Evolutionary conservation across 2,329 filamentous ascomycete genomes (phyloP), one percentile per base, ranked within the genome.

Genomic region (Beauveria asiatica): DNA sequence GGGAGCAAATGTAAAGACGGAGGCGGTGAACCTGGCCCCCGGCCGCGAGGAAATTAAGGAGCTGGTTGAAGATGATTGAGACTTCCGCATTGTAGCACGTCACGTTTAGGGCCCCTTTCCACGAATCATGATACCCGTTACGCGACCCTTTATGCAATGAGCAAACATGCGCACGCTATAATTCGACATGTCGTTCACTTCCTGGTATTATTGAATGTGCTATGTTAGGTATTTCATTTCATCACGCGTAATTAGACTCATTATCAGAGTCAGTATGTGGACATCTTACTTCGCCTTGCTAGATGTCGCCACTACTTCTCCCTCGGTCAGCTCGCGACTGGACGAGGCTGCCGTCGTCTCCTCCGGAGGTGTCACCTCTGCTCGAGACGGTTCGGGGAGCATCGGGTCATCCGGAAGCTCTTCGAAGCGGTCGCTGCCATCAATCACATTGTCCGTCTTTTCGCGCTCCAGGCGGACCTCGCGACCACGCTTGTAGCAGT

Each of bases 401-500:
- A 71, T 66, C 44, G 74, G 76, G 61, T 81, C 78, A 58, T 81
- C 79, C 0, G 78, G 75, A 7, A 81, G 72, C 66, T 82, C 79
- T 65, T 82, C 78, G 48, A 81, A 72, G 25, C 78, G 73, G 30
- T 71, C 66, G 60, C 69, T 68, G 13, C 71, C 76, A 27, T 76
- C 74, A 41, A 77, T 65, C 16, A 67, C 66, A 10, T 61, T 67
- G 11, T 70, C 72, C 1, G 72, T 65, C 57, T 75, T 75, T 68
- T 84, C 81, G 55, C 72, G 83, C 69, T 88, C 87, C 13, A 97
- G 82, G 55, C 94, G 84, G 7, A 86, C 86, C 76, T 99, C 93
- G 49, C 85, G 85, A 44, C 94, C 94, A 58, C 94, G 89, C 78
- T 97, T 97, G 75, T 97, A 88, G 76, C 92, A 97, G 76, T 97